Evolutionary conservation across 2,329 filamentous ascomycete genomes (phyloP).

Genomic region (Gaeumannomyces sp.): DNA sequence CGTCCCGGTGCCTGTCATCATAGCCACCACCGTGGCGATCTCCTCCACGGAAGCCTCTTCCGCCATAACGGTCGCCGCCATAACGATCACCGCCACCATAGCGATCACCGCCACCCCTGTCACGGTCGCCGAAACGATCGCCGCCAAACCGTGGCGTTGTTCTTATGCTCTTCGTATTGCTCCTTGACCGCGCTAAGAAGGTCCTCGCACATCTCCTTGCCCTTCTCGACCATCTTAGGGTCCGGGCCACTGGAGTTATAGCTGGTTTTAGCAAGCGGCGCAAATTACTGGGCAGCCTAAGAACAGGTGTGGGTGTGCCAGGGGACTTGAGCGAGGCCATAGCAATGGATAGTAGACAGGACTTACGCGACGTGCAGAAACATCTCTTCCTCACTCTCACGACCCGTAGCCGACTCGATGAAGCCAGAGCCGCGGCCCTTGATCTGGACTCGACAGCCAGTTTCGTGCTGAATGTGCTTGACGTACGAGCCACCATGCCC

Average conservation of each 20-base stretch:
- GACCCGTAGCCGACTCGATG: constrained; percentile 79
- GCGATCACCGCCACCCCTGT: constrained; percentile 14
- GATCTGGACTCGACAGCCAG: constrained; percentile 92
- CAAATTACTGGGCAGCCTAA: not conserved
- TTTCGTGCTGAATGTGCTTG: constrained; percentile 96
- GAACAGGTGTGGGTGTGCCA: not conserved
- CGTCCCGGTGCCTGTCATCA: constrained; percentile 1
- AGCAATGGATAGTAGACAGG: not conserved
- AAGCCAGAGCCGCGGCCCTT: constrained; percentile 95
- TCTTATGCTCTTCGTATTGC: constrained; percentile 89
- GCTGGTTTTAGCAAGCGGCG: constrained; percentile 4
- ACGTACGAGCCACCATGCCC: constrained; percentile 92
- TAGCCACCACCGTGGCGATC: constrained; percentile 3
- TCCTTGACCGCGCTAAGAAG: constrained; percentile 79
- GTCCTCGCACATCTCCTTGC: constrained; percentile 84
- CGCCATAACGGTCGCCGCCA: constrained; percentile 4
- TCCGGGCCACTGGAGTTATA: constrained; percentile 66
- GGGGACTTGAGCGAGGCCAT: not conserved
- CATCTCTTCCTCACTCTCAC: constrained; percentile 93
- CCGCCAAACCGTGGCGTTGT: constrained; percentile 64
- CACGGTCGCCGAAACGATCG: constrained; percentile 38
- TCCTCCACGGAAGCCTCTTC: not conserved
- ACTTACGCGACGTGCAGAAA: constrained; percentile 90
- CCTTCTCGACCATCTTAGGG: constrained; percentile 74
- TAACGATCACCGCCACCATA: not conserved